Percentiles rank a stretch among this genome's conserved stretches.
These are phyloP conservation scores for Mycogone perniciosa DNA, from an alignment of 2,329 filamentous ascomycete species.

Conservation along the genomic window DNA sequence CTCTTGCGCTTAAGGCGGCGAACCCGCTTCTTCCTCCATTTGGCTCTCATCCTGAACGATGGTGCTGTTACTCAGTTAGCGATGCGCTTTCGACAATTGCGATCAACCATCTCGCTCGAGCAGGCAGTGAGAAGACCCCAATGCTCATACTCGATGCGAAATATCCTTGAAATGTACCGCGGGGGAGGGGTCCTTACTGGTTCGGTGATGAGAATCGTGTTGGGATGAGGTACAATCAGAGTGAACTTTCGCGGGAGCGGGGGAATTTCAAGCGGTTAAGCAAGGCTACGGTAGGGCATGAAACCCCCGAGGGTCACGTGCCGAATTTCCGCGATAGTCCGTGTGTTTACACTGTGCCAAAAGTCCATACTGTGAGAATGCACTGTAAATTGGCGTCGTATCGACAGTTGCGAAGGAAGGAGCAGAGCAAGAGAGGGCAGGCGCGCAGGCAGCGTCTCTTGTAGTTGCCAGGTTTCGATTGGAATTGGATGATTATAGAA, in stretches of 20 bases:
- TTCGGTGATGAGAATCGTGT: constrained; percentile 42
- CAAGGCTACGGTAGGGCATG: constrained; percentile 30
- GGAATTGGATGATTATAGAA: too few species aligned
- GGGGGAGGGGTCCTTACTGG: constrained; percentile 26
- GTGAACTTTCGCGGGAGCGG: constrained; percentile 21
- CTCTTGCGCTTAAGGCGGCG: constrained; percentile 99
- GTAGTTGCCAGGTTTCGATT: too few species aligned
- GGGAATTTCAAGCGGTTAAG: constrained; percentile 25
- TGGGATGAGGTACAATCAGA: constrained; percentile 35
- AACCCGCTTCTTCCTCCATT: constrained; percentile 99
- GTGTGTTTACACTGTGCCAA: not conserved
- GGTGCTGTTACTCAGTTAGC: constrained; percentile 17
- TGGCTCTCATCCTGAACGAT: constrained; percentile 73
- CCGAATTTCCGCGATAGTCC: not conserved
- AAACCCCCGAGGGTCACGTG: constrained; percentile 32
- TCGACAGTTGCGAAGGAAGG: too few species aligned
- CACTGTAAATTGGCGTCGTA: not conserved
- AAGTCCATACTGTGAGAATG: not conserved
- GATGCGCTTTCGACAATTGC: not conserved
- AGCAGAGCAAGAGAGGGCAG: too few species aligned
- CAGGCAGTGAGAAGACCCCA: constrained; percentile 1
- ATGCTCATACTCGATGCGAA: constrained; percentile 4
- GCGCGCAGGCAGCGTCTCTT: too few species aligned
- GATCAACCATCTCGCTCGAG: not conserved
- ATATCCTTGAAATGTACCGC: not conserved